Conservation (phyloP, 805 yeast genomes). For the Cyberlindnera petersonii region DNA sequence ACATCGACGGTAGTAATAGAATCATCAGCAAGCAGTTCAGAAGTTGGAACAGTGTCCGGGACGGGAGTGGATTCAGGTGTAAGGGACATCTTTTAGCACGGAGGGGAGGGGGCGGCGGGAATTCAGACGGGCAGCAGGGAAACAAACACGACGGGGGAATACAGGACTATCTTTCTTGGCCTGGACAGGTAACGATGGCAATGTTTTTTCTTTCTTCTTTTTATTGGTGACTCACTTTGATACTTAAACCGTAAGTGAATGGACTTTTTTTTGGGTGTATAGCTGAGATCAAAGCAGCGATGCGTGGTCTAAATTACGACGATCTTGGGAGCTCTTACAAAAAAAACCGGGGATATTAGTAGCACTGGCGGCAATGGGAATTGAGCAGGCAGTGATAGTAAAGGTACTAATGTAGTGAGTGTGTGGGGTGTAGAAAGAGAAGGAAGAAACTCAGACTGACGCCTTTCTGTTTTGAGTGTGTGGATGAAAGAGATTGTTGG, state of each 20-base stretch:
- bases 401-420: too few species aligned
- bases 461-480: too few species aligned
- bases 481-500: too few species aligned
- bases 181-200: not conserved
- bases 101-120: constrained; percentile 1
- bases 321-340: constrained; percentile 1
- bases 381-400: not conserved
- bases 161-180: not conserved
- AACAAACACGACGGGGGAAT: not conserved
- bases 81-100: constrained; percentile 5
- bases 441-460: too few species aligned
- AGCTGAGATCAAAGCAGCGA: constrained; percentile 6
- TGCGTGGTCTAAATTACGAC: constrained; percentile 6
- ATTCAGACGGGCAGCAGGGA: constrained; percentile 14
- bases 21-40: constrained; percentile 5
- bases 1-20: not conserved
- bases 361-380: not conserved
- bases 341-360: not conserved
- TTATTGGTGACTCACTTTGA: not conserved
- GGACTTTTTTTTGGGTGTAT: not conserved
- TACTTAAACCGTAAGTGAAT: not conserved
- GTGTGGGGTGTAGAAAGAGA: not conserved
- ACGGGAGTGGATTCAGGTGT: not conserved
- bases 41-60: not conserved
- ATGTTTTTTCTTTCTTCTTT: not conserved